Conservation (phyloP, 129 eudicot species). For the Gnaphalium uliginosum region DNA sequence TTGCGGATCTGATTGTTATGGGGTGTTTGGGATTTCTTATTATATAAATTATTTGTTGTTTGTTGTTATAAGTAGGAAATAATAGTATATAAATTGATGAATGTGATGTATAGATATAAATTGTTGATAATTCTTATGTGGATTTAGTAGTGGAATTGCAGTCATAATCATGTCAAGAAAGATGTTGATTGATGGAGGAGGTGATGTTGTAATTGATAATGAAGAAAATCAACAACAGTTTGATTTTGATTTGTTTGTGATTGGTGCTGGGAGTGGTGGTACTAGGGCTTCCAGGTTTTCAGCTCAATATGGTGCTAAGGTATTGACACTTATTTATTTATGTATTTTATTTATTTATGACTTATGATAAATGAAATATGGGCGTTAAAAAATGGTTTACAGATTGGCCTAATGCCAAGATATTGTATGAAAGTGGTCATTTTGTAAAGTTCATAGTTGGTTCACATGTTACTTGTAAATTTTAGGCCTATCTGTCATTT, state of each 20-base stretch:
- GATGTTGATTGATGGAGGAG: slow-evolving; percentile 90
- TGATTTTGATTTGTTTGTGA: slow-evolving; percentile 94
- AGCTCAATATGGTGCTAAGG: slow-evolving; percentile 96
- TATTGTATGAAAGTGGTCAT: too few relatives aligned
- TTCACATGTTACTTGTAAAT: not conserved
- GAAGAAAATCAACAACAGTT: slow-evolving; percentile 37
- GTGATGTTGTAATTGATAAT: slow-evolving; percentile 42
- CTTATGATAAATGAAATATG: too few relatives aligned
- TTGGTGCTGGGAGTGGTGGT: slow-evolving; percentile 98
- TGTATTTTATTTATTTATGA: too few relatives aligned
- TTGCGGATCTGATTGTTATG: too few relatives aligned
- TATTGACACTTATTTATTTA: slow-evolving; percentile 8
- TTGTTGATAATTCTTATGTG: slow-evolving; percentile 29
- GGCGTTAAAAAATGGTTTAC: too few relatives aligned
- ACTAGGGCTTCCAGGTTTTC: slow-evolving; percentile 88
- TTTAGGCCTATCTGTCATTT: not conserved
- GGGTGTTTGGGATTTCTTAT: too few relatives aligned
- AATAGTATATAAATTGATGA: not conserved
- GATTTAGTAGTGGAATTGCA: slow-evolving; percentile 9
- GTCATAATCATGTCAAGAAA: slow-evolving; percentile 54
- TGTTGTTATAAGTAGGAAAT: too few relatives aligned
- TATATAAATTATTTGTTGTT: too few relatives aligned
- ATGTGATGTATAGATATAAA: slow-evolving; percentile 15
- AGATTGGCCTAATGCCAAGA: too few relatives aligned
- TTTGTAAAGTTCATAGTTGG: not conserved